These are phyloP conservation scores for Solanum bukasovii DNA, from an alignment of 257 asterid genomes.

Conservation along the genomic window DNA sequence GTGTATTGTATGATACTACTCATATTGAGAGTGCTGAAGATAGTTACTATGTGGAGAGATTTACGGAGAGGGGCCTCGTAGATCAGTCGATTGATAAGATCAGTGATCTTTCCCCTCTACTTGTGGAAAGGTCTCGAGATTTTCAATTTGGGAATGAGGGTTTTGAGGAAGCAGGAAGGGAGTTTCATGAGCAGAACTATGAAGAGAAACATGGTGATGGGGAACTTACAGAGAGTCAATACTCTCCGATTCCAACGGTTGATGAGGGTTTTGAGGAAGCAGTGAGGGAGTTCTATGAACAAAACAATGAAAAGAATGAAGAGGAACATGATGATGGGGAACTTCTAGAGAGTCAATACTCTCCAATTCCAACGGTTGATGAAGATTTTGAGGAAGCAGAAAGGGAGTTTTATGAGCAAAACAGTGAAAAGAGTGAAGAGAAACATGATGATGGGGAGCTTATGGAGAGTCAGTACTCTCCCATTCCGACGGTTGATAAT, in stretches of 20 bases:
- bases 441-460: conserved; percentile 4
- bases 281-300: background rate
- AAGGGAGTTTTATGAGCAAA: background rate
- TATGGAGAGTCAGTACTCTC: conserved; percentile 20
- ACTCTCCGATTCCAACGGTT: conserved; percentile 13
- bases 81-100: conserved; percentile 13
- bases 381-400: conserved; percentile 7
- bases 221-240: conserved; percentile 15
- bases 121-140: conserved; percentile 26
- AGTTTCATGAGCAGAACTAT: conserved; percentile 6
- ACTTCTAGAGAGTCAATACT: conserved; percentile 17
- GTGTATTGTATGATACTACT: conserved; percentile 22
- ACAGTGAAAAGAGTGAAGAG: conserved; percentile 21
- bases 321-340: conserved; percentile 10
- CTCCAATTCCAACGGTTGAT: conserved; percentile 12
- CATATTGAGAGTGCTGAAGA: conserved; percentile 33
- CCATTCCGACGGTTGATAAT: conserved; percentile 19
- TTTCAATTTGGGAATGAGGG: conserved; percentile 23
- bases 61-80: conserved; percentile 14
- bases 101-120: conserved; percentile 19
- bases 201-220: conserved; percentile 15
- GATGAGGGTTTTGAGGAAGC: conserved; percentile 10
- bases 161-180: conserved; percentile 16
- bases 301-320: conserved; percentile 17
- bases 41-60: conserved; percentile 37